Evolutionary conservation across 75 land plant genomes (phyloP), one percentile per base, ranked within the genome.

Genomic region (Cupressus sempervirens): DNA sequence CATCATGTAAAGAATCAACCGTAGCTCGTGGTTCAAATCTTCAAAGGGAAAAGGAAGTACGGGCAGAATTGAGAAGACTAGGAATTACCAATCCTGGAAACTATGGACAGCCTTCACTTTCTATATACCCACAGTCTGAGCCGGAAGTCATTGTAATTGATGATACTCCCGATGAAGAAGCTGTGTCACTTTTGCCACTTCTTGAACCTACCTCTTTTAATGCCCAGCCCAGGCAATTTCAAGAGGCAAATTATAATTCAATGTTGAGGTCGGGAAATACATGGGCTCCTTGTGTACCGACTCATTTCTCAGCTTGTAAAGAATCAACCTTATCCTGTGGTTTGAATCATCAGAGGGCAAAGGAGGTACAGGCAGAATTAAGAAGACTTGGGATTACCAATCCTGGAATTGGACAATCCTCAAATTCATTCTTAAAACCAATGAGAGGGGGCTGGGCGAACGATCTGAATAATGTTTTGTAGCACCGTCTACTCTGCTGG

Each of bases 31-130:
- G 48, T 79, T 79, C 50, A 41, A 79, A 79, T 79, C 81, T 79
- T 79, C 81, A 41, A 45, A 79, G 46, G n/a, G 81, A 50, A 79
- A 70, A 45, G 81, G 50, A 79, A 36, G 81, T 79, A n/a, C 81
- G 45, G 48, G 81, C 26, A 41, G 81, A 79, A 20, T 79, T 79
- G 81, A 79, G 46, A 41, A 79, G 46, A 45, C 15, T 11, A 45
- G 50, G 81, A 79, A 79, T 79, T 45, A 79, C 81, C 81, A 45
- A 10, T 79, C 29, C 50, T 23, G 81, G 48, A 79, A 43, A 43
- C n/a, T 79, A 36, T 79, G 30, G 18, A 38, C 38, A 43, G 5
- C 46, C 81, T 26, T 79, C 29, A 10, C 45, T 43, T 43, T 30
- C 11, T 70, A 35, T 70, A 10, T 13, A 26, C 26, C 43, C 29